phyloP scores from a whole-genome alignment of 805 yeast species.

The Saccharomycopsis fibuligera region DNA sequence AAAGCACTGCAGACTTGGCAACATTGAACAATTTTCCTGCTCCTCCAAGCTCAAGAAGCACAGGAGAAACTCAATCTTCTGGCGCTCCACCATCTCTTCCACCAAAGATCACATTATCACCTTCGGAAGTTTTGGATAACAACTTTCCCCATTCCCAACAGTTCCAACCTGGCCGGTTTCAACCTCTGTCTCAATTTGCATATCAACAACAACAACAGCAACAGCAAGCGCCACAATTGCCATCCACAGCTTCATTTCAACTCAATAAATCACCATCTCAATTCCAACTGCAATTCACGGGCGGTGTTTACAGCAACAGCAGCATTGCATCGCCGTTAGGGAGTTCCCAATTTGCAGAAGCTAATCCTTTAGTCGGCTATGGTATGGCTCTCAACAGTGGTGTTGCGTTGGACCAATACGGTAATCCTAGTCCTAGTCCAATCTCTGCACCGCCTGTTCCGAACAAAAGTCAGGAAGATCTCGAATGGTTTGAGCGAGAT shows the following conservation, averaged over 20 bases:
- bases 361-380: neutral
- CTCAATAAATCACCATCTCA: neutral
- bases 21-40: slow-evolving; percentile 4
- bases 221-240: slow-evolving; percentile 10
- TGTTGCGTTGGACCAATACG: too few species aligned
- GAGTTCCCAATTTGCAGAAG: neutral
- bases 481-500: slow-evolving; percentile 22
- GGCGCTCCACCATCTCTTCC: slow-evolving; percentile 5
- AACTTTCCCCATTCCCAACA: neutral
- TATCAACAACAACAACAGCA: slow-evolving; percentile 3
- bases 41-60: slow-evolving; percentile 1
- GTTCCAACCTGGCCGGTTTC: neutral
- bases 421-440: neutral
- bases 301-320: neutral
- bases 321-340: neutral
- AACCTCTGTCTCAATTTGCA: neutral
- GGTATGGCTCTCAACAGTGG: too few species aligned
- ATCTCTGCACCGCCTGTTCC: neutral
- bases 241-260: slow-evolving; percentile 5
- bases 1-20: neutral
- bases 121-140: neutral
- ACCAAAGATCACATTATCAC: slow-evolving; percentile 3
- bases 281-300: neutral
- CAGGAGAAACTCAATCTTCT: neutral
- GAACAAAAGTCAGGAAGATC: slow-evolving; percentile 13